Percentiles rank a stretch among this genome's conserved stretches.
Conservation (phyloP, 2,329 filamentous ascomycete species). For the Leptographium wingfieldii region DNA sequence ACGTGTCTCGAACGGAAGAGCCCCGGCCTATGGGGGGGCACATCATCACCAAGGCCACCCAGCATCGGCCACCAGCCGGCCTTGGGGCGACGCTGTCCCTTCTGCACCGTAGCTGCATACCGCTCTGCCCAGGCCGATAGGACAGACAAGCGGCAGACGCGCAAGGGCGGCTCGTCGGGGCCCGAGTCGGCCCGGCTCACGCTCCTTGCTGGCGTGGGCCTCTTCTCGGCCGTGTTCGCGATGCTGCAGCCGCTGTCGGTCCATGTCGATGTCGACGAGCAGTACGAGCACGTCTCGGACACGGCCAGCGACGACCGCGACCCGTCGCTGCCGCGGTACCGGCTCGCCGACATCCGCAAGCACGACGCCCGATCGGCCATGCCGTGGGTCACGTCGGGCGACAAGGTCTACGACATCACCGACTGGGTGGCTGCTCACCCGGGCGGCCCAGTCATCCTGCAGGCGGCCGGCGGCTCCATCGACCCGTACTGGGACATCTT, state of each 20-base stretch:
- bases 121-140: not conserved
- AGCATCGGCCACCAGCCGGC: no score
- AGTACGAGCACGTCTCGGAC: no score
- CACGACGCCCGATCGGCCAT: constrained; percentile 10
- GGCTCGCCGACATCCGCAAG: constrained; percentile 13
- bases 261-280: not conserved
- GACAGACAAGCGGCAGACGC: not conserved
- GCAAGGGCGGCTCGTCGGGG: not conserved
- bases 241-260: not conserved
- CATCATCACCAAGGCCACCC: no score
- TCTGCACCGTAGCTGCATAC: no score
- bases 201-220: not conserved
- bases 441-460: constrained; percentile 54
- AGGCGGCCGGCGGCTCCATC: constrained; percentile 50
- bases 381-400: constrained; percentile 52
- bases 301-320: constrained; percentile 10
- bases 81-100: no score
- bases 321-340: constrained; percentile 13
- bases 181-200: not conserved
- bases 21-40: not conserved
- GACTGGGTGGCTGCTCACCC: constrained; percentile 55
- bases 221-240: not conserved
- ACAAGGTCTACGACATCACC: constrained; percentile 58
- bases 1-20: no score
- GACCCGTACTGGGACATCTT: constrained; percentile 62